Evolutionary conservation across 306 rosid species (phyloP).

Genomic region (Rosa chinensis): DNA sequence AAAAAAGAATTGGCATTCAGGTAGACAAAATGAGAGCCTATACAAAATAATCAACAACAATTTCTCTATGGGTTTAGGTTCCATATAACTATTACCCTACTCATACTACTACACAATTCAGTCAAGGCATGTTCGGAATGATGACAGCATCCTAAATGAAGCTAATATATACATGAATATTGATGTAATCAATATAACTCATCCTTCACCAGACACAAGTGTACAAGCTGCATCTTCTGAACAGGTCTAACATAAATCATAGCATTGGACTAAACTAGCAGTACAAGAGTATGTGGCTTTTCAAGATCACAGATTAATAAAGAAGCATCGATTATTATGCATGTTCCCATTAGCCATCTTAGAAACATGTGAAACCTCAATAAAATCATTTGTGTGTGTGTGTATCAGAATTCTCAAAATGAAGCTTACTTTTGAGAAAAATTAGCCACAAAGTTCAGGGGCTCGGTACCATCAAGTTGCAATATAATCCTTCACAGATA

Average conservation of each 20-base stretch:
- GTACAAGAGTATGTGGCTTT: not conserved
- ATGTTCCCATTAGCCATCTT: not conserved
- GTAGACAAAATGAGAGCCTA: not conserved
- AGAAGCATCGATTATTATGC: not conserved
- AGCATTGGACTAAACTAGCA: conserved; percentile 1
- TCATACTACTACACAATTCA: not conserved
- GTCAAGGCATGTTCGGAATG: not conserved
- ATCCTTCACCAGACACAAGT: not conserved
- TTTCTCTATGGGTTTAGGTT: not conserved
- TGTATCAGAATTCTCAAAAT: not conserved
- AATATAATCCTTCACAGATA: conserved; percentile 73
- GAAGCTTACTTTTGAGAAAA: conserved; percentile 90
- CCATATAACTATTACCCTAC: not conserved
- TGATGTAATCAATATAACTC: not conserved
- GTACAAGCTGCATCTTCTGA: not conserved
- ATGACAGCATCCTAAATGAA: not conserved
- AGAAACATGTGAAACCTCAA: not conserved
- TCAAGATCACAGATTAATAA: not conserved
- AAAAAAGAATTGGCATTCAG: not conserved
- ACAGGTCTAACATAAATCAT: not conserved
- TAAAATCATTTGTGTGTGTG: not conserved
- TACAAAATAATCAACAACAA: not conserved
- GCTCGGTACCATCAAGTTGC: conserved; percentile 99
- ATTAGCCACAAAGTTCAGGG: conserved; percentile 95
- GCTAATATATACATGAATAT: not conserved